Conservation (phyloP, 2,329 filamentous ascomycete genomes). For the Nigrospora osmanthi region DNA sequence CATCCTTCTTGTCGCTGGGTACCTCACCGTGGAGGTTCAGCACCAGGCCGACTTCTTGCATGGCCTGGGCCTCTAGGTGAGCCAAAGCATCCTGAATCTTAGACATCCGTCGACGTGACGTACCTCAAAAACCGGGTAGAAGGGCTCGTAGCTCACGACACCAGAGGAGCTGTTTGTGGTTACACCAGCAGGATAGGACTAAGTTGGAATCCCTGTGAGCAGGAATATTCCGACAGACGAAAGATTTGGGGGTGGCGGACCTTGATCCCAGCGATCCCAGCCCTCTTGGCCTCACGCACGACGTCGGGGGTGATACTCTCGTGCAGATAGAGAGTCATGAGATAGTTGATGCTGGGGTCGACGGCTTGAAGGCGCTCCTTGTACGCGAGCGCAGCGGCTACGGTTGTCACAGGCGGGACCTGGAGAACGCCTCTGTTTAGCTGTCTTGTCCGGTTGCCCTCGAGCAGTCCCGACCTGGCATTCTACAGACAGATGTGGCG, state of each 20-base stretch:
- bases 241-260: slow-evolving; percentile 24
- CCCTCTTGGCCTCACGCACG: slow-evolving; percentile 52
- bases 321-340: slow-evolving; percentile 47
- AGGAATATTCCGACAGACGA: neutral
- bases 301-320: slow-evolving; percentile 39
- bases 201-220: neutral
- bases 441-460: neutral
- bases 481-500: too few relatives aligned
- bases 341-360: slow-evolving; percentile 38
- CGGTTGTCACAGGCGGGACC: slow-evolving; percentile 38
- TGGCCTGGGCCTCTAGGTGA: slow-evolving; percentile 28
- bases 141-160: slow-evolving; percentile 42
- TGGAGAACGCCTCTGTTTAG: neutral
- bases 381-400: slow-evolving; percentile 38
- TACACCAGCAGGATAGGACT: slow-evolving; percentile 13
- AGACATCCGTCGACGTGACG: too few relatives aligned
- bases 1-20: slow-evolving; percentile 23
- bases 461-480: too few relatives aligned
- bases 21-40: slow-evolving; percentile 62
- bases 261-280: slow-evolving; percentile 48
- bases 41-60: slow-evolving; percentile 56
- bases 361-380: slow-evolving; percentile 32
- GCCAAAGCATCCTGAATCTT: too few relatives aligned
- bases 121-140: slow-evolving; percentile 50
- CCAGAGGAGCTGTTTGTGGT: slow-evolving; percentile 32